Evolutionary conservation across 352 stramenopile species (phyloP).

Genomic region (Phytophthora pini): DNA sequence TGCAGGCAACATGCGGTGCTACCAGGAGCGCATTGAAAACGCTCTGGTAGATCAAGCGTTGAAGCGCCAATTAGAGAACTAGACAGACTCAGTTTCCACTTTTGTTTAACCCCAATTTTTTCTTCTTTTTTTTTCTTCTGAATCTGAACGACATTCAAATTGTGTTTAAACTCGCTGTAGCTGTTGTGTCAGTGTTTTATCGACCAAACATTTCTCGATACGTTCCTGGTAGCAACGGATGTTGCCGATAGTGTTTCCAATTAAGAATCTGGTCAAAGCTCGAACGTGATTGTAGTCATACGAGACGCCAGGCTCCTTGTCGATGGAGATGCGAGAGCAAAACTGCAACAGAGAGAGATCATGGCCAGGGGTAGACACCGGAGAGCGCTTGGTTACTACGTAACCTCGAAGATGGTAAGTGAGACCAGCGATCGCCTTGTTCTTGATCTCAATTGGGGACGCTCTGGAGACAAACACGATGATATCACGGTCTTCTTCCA

Average conservation of each 20-base stretch:
- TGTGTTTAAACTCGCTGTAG: background rate
- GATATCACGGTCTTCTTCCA: slow-evolving; percentile 20
- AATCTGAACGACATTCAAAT: background rate
- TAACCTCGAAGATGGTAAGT: slow-evolving; percentile 28
- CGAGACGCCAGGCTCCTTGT: slow-evolving; percentile 37
- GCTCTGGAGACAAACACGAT: slow-evolving; percentile 21
- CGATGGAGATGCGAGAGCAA: slow-evolving; percentile 55
- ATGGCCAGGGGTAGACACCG: slow-evolving; percentile 16
- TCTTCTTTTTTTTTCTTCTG: too few relatives aligned
- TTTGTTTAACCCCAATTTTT: background rate
- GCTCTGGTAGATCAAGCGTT: slow-evolving; percentile 10
- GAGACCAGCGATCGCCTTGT: slow-evolving; percentile 27
- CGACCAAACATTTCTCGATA: slow-evolving; percentile 53
- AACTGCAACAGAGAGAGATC: slow-evolving; percentile 55
- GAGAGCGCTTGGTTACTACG: slow-evolving; percentile 49
- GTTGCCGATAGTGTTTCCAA: slow-evolving; percentile 43
- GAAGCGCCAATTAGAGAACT: background rate
- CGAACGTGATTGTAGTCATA: slow-evolving; percentile 32
- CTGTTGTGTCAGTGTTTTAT: slow-evolving; percentile 9
- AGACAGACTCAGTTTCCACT: background rate
- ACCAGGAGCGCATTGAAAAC: slow-evolving; percentile 11
- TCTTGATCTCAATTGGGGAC: slow-evolving; percentile 20
- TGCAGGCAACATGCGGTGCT: slow-evolving; percentile 9
- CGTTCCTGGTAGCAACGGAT: slow-evolving; percentile 48
- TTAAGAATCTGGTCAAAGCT: slow-evolving; percentile 49